These are phyloP conservation scores for Linnemannia exigua DNA, from an alignment of 192 early-diverging fungal species.

Conservation along the genomic window DNA sequence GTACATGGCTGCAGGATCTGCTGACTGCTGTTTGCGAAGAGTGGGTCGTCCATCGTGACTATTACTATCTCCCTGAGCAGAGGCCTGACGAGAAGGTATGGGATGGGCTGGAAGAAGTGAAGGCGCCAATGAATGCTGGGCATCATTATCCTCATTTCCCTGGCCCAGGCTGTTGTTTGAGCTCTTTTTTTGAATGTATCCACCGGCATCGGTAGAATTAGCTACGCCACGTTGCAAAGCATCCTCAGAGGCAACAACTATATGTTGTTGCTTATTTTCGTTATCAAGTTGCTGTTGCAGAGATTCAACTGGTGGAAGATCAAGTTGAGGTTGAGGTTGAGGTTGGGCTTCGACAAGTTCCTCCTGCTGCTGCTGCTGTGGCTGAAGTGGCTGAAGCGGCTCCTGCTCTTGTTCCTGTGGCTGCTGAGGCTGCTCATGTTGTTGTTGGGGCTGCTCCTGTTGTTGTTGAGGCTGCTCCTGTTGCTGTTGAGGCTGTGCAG, in stretches of 20 bases:
- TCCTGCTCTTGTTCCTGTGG: background rate
- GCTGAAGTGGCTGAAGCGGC: conserved; percentile 8
- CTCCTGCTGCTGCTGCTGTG: background rate
- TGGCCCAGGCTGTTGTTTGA: conserved; percentile 23
- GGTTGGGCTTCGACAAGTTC: too few relatives aligned
- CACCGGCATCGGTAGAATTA: background rate
- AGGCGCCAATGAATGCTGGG: conserved; percentile 11
- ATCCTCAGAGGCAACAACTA: background rate
- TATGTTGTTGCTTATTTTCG: background rate
- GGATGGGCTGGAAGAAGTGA: conserved; percentile 27
- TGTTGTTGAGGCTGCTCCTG: background rate
- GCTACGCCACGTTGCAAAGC: background rate
- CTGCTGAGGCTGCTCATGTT: background rate
- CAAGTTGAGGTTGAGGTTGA: background rate
- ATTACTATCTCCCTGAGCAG: background rate
- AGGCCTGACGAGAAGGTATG: background rate
- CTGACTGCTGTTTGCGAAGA: conserved; percentile 44
- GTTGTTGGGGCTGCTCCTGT: background rate
- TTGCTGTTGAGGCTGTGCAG: background rate
- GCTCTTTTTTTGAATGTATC: conserved; percentile 28
- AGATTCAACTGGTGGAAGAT: background rate
- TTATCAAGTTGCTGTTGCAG: background rate
- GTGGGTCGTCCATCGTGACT: conserved; percentile 1
- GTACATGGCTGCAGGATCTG: conserved; percentile 41
- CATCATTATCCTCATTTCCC: background rate